Evolutionary conservation across 2,329 filamentous ascomycete genomes (phyloP), one percentile per base, ranked within the genome.

Genomic region (Botrytis squamosa): DNA sequence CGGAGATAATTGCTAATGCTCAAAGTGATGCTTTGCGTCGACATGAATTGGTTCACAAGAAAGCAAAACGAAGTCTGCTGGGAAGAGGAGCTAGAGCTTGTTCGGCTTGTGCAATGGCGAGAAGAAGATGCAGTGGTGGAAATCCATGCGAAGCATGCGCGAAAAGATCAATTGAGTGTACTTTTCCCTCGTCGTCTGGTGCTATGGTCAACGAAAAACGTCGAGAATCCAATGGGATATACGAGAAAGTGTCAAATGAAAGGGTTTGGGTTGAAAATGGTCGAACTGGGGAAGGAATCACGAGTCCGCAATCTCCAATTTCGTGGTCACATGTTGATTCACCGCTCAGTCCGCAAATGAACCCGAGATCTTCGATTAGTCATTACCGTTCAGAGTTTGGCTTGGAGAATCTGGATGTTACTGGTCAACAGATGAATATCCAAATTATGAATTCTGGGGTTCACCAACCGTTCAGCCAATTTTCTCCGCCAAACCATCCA

Each of bases 51-150:
- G 52, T 70, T 70, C 67, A 70, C 33, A 60, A 57, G 55, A 57
- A 59, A n/a, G 6, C 67, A 49, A 60, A 60, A 25, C 49, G 67
- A 70, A 70, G 36, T 36, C 36, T 36, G 40, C 49, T 70, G 25
- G 67, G 67, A 57, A 70, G 67, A 44, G 67, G 65, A 25, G 65
- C 44, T 38, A 67, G 65, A 55, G 65, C 67, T 70, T 70, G 67
- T 44, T 57, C 38, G 6, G 67, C 67, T 25, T 70, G 67, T 60
- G 67, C 67, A 42, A 36, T 46, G 2, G 36, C 67, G 20, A 49
- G 67, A 55, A n/a, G 67, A 29, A 70, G 59, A 46, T 60, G 67
- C 44, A 70, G 67, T 59, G 49, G 67, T 33, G 67, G 52, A 12
- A 59, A 59, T 33, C 52, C 67, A 29, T 70, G 67, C 33, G 25